Percentiles rank a stretch among this genome's conserved stretches.
phyloP scores from a whole-genome alignment of 257 asterid genomes.

The Ilex asprella region DNA sequence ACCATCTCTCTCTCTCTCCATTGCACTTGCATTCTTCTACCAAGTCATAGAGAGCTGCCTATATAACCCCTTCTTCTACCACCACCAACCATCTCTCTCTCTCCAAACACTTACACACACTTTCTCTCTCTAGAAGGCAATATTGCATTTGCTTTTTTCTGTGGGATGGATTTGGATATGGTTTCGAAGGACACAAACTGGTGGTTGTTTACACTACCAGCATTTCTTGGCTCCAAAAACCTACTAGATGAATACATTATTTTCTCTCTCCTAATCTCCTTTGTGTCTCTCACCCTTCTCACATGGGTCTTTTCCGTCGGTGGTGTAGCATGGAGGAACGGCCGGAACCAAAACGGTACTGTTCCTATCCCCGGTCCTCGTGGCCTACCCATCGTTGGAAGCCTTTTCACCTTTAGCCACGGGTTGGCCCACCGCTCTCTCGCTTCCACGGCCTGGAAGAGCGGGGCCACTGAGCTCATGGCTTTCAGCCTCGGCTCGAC shows the following conservation, averaged over 20 bases:
- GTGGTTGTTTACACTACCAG: slow-evolving; percentile 37
- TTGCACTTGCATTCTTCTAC: too few relatives aligned
- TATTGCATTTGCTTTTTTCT: too few relatives aligned
- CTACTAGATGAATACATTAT: slow-evolving; percentile 7
- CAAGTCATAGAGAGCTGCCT: slow-evolving; percentile 20
- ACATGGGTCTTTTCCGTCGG: slow-evolving; percentile 42
- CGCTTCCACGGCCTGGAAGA: slow-evolving; percentile 30
- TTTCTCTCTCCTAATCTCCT: slow-evolving; percentile 2
- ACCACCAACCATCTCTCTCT: background rate
- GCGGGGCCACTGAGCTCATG: slow-evolving; percentile 28
- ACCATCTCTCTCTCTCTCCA: too few relatives aligned
- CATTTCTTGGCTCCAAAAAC: slow-evolving; percentile 33
- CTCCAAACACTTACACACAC: slow-evolving; percentile 1
- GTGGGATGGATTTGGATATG: slow-evolving; percentile 24
- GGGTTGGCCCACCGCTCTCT: slow-evolving; percentile 63
- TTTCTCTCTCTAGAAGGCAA: too few relatives aligned
- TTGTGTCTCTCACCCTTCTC: slow-evolving; percentile 17
- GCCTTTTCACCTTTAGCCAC: slow-evolving; percentile 46
- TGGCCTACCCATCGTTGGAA: slow-evolving; percentile 56
- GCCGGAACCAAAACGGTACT: slow-evolving; percentile 25
- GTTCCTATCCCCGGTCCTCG: slow-evolving; percentile 43
- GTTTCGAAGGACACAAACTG: slow-evolving; percentile 27
- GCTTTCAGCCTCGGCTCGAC: slow-evolving; percentile 58
- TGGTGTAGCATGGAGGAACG: slow-evolving; percentile 49
- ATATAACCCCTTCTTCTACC: slow-evolving; percentile 20